Evolutionary conservation across 2,329 filamentous ascomycete species (phyloP).

Genomic region (Paecilomyces formosus): DNA sequence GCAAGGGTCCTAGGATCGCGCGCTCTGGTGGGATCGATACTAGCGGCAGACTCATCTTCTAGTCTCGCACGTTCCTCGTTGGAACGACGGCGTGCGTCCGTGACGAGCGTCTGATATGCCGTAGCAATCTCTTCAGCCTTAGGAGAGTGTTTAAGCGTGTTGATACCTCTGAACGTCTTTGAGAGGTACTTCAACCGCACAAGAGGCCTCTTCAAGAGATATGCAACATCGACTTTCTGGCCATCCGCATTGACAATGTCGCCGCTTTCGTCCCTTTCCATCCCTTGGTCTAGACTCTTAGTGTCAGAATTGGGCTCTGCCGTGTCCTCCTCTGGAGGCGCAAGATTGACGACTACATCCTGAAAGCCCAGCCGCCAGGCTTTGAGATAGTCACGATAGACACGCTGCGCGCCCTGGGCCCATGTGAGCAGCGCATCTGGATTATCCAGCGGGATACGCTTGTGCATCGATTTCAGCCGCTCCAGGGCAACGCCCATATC

Average conservation of each 20-base stretch:
- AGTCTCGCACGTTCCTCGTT: slow-evolving; percentile 66
- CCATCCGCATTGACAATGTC: slow-evolving; percentile 65
- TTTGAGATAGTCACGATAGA: slow-evolving; percentile 79
- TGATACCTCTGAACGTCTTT: slow-evolving; percentile 66
- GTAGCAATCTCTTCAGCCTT: slow-evolving; percentile 53
- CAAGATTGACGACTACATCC: slow-evolving; percentile 87
- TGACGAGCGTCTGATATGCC: slow-evolving; percentile 65
- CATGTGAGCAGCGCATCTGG: slow-evolving; percentile 67
- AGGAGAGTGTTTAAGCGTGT: slow-evolving; percentile 34
- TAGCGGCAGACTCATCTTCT: slow-evolving; percentile 78
- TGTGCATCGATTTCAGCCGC: slow-evolving; percentile 72
- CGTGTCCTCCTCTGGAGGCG: slow-evolving; percentile 63
- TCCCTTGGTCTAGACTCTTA: slow-evolving; percentile 45
- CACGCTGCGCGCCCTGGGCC: slow-evolving; percentile 68
- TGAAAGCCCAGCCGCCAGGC: slow-evolving; percentile 92
- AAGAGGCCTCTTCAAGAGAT: slow-evolving; percentile 80
- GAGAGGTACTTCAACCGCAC: slow-evolving; percentile 80
- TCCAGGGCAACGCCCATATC: slow-evolving; percentile 90
- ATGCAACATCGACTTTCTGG: slow-evolving; percentile 88
- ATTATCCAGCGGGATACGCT: slow-evolving; percentile 67
- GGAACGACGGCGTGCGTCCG: slow-evolving; percentile 65
- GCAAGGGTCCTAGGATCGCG: slow-evolving; percentile 72
- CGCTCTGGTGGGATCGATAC: slow-evolving; percentile 72
- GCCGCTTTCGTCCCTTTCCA: slow-evolving; percentile 52
- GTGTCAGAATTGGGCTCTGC: slow-evolving; percentile 32